Base-by-base conservation (phyloP, 306 rosid species). In the Chamaecrista fasciculata region DNA sequence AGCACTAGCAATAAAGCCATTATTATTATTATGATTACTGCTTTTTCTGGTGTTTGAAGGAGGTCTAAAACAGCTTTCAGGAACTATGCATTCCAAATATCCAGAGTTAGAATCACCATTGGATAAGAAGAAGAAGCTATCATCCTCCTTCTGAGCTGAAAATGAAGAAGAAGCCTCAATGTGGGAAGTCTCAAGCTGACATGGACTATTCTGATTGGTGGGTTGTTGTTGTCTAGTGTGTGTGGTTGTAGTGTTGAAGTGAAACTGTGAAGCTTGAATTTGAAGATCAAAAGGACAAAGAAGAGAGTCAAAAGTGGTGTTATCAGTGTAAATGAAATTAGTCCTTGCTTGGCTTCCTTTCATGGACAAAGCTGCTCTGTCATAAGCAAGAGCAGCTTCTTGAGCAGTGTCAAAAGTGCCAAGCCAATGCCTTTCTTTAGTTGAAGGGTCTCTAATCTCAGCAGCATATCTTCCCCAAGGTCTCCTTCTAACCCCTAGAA, bases 361-460 rank as follows among this genome's bases (percentile, higher is more conserved):
- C 82, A 95, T 95, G 82, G 97, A 91, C 19, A 95, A 70, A 70
- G 99, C 99, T 76, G 99, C 99, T 76, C 96, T 85, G 73, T 95
- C 99, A 89, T 95, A 95, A 83, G 99, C 99, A 64, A 95, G 82
- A 72, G 99, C 99, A n/a, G 99, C 99, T 80, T 95, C 99, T 76
- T 91, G 91, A 37, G 99, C 99, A 76, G 99, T 95, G 77, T 95
- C 99, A 75, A 95, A 95, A 8, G 99, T 95, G 18, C 99, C 99
- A 65, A 95, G 91, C 99, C 97, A 95, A 62, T 95, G 99, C 63
- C 97, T 85, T 66, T 95, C 99, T 85, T 91, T 95, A 11, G 99
- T 91, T 33, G 91, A 72, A 2, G 99, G 99, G 91, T 95, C 99
- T 77, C 97, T 84, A 23, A 95, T 95, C 69, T 95, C 99, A 36